phyloP scores from a whole-genome alignment of 2,329 filamentous ascomycete species.

The Pestalotiopsis sp. region DNA sequence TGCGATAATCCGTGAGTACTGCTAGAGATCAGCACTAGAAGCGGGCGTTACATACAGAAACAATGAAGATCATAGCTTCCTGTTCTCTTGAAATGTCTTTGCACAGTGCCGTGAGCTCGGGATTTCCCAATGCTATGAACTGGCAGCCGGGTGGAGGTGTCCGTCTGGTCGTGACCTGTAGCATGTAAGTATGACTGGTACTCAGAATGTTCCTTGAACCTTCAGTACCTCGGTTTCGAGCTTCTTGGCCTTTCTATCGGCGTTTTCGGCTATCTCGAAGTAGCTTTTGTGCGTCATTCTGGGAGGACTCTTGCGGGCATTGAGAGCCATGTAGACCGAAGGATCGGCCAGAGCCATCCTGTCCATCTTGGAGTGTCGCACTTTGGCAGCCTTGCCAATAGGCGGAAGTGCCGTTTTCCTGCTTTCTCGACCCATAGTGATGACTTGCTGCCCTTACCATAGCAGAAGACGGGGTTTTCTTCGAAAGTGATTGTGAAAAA shows the following conservation, averaged over 20 bases:
- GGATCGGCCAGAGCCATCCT: conserved; percentile 28
- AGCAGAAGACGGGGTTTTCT: conserved; percentile 19
- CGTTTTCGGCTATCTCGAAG: conserved; percentile 67
- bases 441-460: conserved; percentile 35
- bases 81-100: conserved; percentile 66
- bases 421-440: conserved; percentile 33
- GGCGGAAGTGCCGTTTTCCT: conserved; percentile 32
- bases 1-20: conserved; percentile 17
- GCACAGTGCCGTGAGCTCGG: conserved; percentile 60
- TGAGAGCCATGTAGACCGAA: conserved; percentile 30
- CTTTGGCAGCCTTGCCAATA: conserved; percentile 25
- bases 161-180: conserved; percentile 53
- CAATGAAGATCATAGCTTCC: conserved; percentile 67
- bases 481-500: conserved; percentile 19
- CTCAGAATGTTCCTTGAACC: conserved; percentile 12
- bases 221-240: conserved; percentile 60
- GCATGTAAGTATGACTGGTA: conserved; percentile 23
- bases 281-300: conserved; percentile 63
- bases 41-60: conserved; percentile 54
- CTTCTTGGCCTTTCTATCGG: conserved; percentile 62
- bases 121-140: conserved; percentile 66
- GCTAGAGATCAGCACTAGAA: neutral
- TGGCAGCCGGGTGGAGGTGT: conserved; percentile 62
- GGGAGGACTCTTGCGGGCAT: conserved; percentile 35
- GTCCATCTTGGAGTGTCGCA: conserved; percentile 30